Percentiles rank a stretch among this genome's conserved stretches.
These are phyloP conservation scores for Phalaenopsis hybrid DNA, from an alignment of 116 monocot species.

Conservation along the genomic window DNA sequence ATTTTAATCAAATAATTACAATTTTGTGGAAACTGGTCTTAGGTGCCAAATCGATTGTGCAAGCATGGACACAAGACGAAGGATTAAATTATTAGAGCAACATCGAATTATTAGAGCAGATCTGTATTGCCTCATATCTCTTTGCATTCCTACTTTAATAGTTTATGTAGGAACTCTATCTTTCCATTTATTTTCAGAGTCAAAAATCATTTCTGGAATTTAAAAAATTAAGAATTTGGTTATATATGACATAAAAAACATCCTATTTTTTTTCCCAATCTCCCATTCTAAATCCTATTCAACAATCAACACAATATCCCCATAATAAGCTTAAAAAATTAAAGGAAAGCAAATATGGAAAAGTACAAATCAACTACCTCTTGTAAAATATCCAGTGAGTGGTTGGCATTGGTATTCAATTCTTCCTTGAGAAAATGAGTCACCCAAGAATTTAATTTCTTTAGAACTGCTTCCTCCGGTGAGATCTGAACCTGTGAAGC, in stretches of 20 bases:
- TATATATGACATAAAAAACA: no score
- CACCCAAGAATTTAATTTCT: constrained; percentile 52
- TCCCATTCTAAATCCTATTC: background rate
- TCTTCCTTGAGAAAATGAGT: constrained; percentile 36
- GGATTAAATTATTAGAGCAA: background rate
- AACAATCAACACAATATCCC: background rate
- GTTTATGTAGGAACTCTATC: no score
- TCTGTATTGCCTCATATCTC: no score
- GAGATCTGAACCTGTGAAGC: constrained; percentile 65
- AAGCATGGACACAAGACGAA: background rate
- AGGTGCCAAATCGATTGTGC: background rate
- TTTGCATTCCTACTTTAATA: no score
- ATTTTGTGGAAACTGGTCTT: no score
- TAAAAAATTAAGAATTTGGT: no score
- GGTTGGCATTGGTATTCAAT: constrained; percentile 6
- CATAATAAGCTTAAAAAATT: background rate
- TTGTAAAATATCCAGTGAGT: constrained; percentile 12
- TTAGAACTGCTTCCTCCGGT: constrained; percentile 37
- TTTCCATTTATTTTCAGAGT: no score
- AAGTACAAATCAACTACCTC: constrained; percentile 34
- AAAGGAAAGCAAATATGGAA: background rate
- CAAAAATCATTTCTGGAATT: no score
- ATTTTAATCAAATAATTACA: no score
- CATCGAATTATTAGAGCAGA: background rate
- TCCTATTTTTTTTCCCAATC: background rate